Evolutionary conservation across 2,329 filamentous ascomycete genomes (phyloP).

Genomic region (Cercospora nicotianae): DNA sequence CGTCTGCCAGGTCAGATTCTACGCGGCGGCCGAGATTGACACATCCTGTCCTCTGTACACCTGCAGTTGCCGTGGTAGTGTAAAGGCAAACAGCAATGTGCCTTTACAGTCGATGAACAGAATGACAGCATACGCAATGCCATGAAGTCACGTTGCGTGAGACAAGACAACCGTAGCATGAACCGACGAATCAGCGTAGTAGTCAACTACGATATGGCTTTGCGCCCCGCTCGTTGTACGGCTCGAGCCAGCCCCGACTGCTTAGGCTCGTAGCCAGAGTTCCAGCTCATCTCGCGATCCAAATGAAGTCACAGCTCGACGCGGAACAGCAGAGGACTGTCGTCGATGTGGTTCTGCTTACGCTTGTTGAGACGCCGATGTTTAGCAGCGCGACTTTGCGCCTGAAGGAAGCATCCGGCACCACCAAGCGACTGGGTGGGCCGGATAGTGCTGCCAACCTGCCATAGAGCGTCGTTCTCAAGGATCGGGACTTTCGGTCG

Average conservation of each 20-base stretch:
- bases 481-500: constrained; percentile 18
- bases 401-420: background rate
- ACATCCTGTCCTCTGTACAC: constrained; percentile 2
- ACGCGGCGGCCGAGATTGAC: background rate
- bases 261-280: background rate
- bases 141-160: constrained; percentile 7
- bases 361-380: background rate
- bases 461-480: background rate
- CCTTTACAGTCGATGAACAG: background rate
- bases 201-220: background rate
- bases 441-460: background rate
- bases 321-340: background rate
- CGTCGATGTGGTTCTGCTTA: background rate
- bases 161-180: constrained; percentile 3
- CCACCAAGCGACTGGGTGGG: background rate
- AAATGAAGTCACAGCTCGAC: background rate
- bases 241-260: background rate
- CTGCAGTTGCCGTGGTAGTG: background rate
- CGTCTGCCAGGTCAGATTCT: background rate
- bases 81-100: background rate
- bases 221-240: constrained; percentile 4
- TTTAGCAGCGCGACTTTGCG: constrained; percentile 2
- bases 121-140: background rate
- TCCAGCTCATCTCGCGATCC: background rate
- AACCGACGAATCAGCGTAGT: constrained; percentile 1